Evolutionary conservation across 2,329 filamentous ascomycete genomes (phyloP).

Genomic region (Stenocarpella maydis): DNA sequence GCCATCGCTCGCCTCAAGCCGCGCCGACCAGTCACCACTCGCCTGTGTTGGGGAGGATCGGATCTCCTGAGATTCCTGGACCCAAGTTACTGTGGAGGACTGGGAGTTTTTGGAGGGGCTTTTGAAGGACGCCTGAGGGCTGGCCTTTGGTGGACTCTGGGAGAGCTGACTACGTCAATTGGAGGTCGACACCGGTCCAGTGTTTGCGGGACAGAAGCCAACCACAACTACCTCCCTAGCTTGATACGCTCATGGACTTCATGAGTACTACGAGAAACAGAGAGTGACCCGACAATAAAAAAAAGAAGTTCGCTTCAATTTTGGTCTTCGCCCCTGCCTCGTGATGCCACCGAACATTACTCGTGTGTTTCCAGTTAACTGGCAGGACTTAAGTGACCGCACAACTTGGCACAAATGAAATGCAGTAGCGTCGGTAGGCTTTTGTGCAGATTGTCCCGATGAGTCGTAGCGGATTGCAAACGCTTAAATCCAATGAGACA

Average conservation of each 20-base stretch:
- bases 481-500: background rate
- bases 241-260: constrained; percentile 20
- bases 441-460: background rate
- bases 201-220: constrained; percentile 35
- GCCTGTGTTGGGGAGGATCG: constrained; percentile 38
- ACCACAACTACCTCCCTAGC: constrained; percentile 29
- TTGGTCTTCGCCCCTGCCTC: background rate
- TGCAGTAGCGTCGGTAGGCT: background rate
- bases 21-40: constrained; percentile 18
- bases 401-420: too few species aligned
- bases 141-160: constrained; percentile 26
- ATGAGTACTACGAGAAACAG: constrained; percentile 3
- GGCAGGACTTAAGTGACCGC: background rate
- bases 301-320: constrained; percentile 35
- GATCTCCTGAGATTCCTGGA: constrained; percentile 36
- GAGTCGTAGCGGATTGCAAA: background rate
- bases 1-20: constrained; percentile 32
- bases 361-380: background rate
- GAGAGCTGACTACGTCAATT: constrained; percentile 33
- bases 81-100: constrained; percentile 33
- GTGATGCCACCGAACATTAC: constrained; percentile 3
- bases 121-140: constrained; percentile 34
- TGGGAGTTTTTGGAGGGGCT: constrained; percentile 9
- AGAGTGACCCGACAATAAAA: constrained; percentile 27
- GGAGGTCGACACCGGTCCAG: constrained; percentile 29